Evolutionary conservation across 2,329 filamentous ascomycete species (phyloP).

Genomic region (Sporothrix sp.): DNA sequence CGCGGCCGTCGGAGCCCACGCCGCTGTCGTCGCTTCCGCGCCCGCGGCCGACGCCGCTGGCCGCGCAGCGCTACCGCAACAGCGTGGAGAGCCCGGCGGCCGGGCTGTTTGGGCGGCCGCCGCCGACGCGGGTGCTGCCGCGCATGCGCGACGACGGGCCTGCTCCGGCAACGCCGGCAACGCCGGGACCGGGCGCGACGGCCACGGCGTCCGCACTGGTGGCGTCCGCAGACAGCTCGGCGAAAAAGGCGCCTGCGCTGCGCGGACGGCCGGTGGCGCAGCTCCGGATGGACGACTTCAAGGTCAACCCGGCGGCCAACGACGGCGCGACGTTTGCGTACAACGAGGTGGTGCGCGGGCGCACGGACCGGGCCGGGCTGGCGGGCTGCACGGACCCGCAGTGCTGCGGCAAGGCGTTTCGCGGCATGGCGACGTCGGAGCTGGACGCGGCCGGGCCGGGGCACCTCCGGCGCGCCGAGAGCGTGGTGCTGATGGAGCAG

Average conservation of each 20-base stretch:
- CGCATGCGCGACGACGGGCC: background rate
- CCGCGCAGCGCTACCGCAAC: background rate
- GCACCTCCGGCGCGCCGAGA: slow-evolving; percentile 28
- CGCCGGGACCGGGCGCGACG: background rate
- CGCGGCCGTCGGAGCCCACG: slow-evolving; percentile 13
- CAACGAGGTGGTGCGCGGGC: slow-evolving; percentile 62
- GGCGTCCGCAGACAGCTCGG: slow-evolving; percentile 1
- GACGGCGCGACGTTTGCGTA: slow-evolving; percentile 64
- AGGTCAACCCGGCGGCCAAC: slow-evolving; percentile 64
- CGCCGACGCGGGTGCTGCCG: slow-evolving; percentile 10
- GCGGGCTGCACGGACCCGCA: slow-evolving; percentile 63
- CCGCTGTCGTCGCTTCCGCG: slow-evolving; percentile 6
- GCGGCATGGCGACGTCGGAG: slow-evolving; percentile 50
- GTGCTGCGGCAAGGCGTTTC: slow-evolving; percentile 68
- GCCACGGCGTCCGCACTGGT: slow-evolving; percentile 1
- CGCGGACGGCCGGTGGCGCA: slow-evolving; percentile 47
- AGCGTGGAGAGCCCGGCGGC: slow-evolving; percentile 3
- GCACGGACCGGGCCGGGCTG: slow-evolving; percentile 58
- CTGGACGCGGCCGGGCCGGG: slow-evolving; percentile 28
- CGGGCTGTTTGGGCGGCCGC: slow-evolving; percentile 10
- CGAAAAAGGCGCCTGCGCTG: slow-evolving; percentile 27
- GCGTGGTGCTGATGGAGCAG: slow-evolving; percentile 43
- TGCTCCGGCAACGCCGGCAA: background rate
- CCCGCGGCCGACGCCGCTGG: background rate
- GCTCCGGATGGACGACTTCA: slow-evolving; percentile 65